phyloP scores from a whole-genome alignment of 2,329 filamentous ascomycete genomes.

The Cercospora sp. region DNA sequence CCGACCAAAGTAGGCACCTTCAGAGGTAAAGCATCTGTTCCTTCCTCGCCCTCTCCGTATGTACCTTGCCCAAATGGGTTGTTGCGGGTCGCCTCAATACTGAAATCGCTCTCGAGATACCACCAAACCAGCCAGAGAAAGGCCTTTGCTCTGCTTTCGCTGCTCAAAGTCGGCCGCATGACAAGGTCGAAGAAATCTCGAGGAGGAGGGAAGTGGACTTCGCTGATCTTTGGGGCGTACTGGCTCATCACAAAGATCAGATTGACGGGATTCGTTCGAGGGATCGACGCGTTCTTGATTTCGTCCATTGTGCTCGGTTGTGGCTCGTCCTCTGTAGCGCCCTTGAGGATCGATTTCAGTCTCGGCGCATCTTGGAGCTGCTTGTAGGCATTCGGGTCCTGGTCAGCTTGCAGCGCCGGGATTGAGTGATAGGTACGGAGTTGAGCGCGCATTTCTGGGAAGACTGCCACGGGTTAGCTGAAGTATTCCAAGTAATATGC shows the following conservation, averaged over 20 bases:
- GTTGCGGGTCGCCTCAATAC: constrained; percentile 78
- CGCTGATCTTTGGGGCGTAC: constrained; percentile 86
- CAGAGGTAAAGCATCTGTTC: constrained; percentile 49
- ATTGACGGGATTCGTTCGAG: constrained; percentile 95
- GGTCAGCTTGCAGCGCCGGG: constrained; percentile 88
- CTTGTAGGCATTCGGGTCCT: constrained; percentile 95
- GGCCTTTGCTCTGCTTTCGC: constrained; percentile 76
- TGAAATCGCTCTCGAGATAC: constrained; percentile 95
- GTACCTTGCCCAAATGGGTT: constrained; percentile 80
- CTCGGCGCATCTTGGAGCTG: constrained; percentile 95
- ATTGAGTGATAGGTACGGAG: constrained; percentile 97
- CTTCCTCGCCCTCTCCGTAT: constrained; percentile 45
- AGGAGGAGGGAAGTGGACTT: constrained; percentile 81
- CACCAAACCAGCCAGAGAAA: constrained; percentile 99
- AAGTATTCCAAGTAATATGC: not conserved
- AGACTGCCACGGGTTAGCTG: constrained; percentile 62
- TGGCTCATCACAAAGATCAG: constrained; percentile 93
- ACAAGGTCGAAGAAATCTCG: constrained; percentile 95
- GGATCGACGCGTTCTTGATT: constrained; percentile 67
- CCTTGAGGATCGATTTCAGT: constrained; percentile 95
- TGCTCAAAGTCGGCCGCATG: constrained; percentile 83
- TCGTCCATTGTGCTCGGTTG: constrained; percentile 84
- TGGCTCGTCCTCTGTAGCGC: constrained; percentile 84
- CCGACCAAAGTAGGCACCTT: constrained; percentile 66
- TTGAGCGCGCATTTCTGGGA: constrained; percentile 98